Conservation (phyloP, 192 early-diverging fungal species). For the Podila epigama region DNA sequence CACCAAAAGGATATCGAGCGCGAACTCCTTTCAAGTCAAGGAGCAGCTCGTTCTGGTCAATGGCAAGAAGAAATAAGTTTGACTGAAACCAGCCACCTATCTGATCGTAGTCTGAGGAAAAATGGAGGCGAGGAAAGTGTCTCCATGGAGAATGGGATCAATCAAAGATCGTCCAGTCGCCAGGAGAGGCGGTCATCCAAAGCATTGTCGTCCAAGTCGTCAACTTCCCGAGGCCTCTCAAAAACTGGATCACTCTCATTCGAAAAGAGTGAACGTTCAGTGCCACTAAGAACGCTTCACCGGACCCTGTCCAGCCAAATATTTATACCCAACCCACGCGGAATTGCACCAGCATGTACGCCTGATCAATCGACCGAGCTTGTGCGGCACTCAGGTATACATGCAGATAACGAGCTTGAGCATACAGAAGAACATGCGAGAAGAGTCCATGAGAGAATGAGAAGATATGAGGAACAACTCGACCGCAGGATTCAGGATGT, state of each 20-base stretch:
- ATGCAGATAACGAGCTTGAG: neutral
- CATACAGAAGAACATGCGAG: neutral
- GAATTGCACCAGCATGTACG: slow-evolving; percentile 28
- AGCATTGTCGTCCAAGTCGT: neutral
- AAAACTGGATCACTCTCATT: neutral
- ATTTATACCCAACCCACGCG: slow-evolving; percentile 39
- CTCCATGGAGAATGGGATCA: neutral
- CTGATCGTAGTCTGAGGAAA: neutral
- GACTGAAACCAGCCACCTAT: neutral
- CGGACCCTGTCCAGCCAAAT: slow-evolving; percentile 14
- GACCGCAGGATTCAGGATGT: slow-evolving; percentile 16
- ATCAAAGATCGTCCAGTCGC: neutral
- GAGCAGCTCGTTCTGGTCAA: neutral
- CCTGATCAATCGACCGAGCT: slow-evolving; percentile 32
- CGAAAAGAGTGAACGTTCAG: neutral
- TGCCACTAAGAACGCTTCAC: slow-evolving; percentile 2
- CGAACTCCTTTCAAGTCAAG: slow-evolving; percentile 4
- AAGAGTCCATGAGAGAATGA: slow-evolving; percentile 1
- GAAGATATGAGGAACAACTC: slow-evolving; percentile 16
- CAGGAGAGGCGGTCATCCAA: neutral
- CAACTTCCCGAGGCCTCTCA: neutral
- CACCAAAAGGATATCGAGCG: slow-evolving; percentile 27
- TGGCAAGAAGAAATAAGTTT: neutral
- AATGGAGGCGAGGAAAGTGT: neutral
- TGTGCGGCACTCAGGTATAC: neutral